A percentile compares a stretch with the other conserved stretches of the same genome.
phyloP scores from a whole-genome alignment of 495 filamentous ascomycete genomes.

The Aspergillus coremiiformis region DNA sequence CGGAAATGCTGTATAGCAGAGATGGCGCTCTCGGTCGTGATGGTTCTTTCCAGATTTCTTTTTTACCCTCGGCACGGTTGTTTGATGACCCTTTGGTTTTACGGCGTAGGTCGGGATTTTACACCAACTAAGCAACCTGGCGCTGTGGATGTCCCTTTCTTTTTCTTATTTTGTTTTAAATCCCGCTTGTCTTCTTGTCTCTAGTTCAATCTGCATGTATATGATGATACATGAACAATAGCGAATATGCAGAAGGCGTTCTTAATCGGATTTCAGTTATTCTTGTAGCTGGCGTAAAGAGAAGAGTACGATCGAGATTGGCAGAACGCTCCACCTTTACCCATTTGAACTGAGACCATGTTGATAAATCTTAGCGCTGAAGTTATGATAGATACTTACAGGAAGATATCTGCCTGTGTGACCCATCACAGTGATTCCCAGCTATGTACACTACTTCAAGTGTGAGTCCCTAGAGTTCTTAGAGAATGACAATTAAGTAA shows the following conservation, averaged over 20 bases:
- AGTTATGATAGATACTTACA: too few relatives aligned
- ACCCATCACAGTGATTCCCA: too few relatives aligned
- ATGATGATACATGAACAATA: slow-evolving; percentile 1
- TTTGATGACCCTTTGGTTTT: background rate
- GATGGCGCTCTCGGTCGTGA: background rate
- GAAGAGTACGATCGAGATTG: too few relatives aligned
- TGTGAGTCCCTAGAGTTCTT: too few relatives aligned
- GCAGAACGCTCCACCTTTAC: too few relatives aligned
- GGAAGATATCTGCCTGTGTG: too few relatives aligned
- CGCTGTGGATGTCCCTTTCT: background rate
- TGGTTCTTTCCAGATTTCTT: background rate
- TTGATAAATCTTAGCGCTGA: too few relatives aligned
- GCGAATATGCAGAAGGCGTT: background rate
- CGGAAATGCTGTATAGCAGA: background rate
- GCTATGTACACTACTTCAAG: too few relatives aligned
- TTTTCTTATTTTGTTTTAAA: background rate
- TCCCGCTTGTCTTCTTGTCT: background rate
- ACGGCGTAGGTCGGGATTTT: background rate
- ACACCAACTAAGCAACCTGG: slow-evolving; percentile 4
- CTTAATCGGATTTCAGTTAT: background rate
- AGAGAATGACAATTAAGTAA: too few relatives aligned
- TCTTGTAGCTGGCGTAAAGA: too few relatives aligned
- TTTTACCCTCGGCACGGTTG: background rate
- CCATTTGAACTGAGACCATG: too few relatives aligned
- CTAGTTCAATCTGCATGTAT: background rate